Evolutionary conservation across 306 rosid genomes (phyloP).

Genomic region (Cicer judaicum): DNA sequence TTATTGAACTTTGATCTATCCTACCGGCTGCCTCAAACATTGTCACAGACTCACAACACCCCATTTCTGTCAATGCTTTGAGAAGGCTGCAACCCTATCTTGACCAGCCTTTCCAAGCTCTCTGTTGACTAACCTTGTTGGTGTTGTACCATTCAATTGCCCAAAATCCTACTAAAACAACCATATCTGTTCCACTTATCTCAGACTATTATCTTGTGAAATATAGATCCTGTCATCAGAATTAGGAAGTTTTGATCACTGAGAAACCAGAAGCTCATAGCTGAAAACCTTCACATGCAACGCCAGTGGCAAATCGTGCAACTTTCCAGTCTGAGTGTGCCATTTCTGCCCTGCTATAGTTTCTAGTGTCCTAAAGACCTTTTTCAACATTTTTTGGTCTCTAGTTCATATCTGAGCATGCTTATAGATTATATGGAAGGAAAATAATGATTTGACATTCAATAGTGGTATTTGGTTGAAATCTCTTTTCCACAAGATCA

Average conservation of each 20-base stretch:
- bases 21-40: neutral
- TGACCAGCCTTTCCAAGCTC: neutral
- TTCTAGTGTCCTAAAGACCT: neutral
- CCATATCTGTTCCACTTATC: neutral
- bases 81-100: neutral
- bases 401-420: neutral
- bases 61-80: neutral
- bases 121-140: neutral
- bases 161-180: neutral
- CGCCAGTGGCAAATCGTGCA: neutral
- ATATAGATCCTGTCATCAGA: neutral
- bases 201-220: neutral
- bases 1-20: neutral
- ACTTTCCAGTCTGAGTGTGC: neutral
- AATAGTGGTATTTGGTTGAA: neutral
- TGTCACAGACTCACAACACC: neutral
- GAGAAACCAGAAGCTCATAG: constrained; percentile 7
- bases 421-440: neutral
- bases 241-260: neutral
- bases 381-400: neutral
- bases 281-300: neutral
- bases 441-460: neutral
- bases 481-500: neutral
- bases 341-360: neutral
- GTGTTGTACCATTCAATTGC: neutral